phyloP scores from a whole-genome alignment of 495 filamentous ascomycete genomes.

The Xylaria bambusicola region DNA sequence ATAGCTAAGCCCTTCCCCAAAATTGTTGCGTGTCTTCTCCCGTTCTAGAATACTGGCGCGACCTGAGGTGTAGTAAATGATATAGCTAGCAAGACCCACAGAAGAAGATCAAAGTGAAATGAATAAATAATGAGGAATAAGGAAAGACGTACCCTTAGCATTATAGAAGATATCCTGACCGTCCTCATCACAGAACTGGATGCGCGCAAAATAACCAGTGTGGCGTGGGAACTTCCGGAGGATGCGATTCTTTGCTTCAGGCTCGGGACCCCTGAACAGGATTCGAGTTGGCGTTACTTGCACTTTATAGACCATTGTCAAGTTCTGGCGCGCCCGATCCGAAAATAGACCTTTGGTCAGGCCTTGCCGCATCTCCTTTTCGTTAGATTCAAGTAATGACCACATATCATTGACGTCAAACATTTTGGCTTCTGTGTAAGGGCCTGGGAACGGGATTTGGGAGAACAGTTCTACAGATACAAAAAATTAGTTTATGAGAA shows the following conservation, averaged over 20 bases:
- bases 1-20: too few relatives aligned
- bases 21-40: too few relatives aligned
- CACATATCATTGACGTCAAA: constrained; percentile 48
- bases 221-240: constrained; percentile 67
- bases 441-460: constrained; percentile 52
- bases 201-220: constrained; percentile 67
- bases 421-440: constrained; percentile 46
- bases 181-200: constrained; percentile 73
- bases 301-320: constrained; percentile 56
- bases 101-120: not conserved
- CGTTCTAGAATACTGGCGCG: too few relatives aligned
- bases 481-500: not conserved
- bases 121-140: not conserved
- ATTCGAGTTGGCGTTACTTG: constrained; percentile 70
- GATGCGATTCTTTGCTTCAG: constrained; percentile 72
- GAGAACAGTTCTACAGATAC: constrained; percentile 35
- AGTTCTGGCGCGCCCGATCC: constrained; percentile 26
- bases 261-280: constrained; percentile 68
- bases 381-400: constrained; percentile 41
- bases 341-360: constrained; percentile 25
- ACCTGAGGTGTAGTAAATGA: too few relatives aligned
- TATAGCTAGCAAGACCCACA: too few relatives aligned
- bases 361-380: constrained; percentile 36
- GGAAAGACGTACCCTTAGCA: constrained; percentile 24
- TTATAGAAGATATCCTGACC: constrained; percentile 63